These are phyloP conservation scores for Penicillium steckii DNA, from an alignment of 495 filamentous ascomycete species.

Conservation along the genomic window DNA sequence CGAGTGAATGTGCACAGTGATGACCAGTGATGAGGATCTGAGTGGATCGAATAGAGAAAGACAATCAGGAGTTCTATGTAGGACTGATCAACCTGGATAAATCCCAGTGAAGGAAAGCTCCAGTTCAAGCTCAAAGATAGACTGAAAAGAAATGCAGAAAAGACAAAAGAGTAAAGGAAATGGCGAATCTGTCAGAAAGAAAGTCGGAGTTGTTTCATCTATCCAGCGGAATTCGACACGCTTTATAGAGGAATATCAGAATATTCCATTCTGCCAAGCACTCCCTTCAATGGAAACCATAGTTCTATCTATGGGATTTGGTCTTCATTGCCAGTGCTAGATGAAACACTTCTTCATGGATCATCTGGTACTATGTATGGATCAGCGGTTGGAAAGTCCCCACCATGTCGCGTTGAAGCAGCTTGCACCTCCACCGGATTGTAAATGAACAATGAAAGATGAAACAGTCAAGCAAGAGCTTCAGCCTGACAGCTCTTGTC, in stretches of 20 bases:
- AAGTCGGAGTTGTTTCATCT: slow-evolving; percentile 11
- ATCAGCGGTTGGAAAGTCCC: slow-evolving; percentile 12
- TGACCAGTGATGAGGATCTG: neutral
- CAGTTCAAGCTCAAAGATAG: neutral
- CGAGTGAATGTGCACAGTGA: neutral
- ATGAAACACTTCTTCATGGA: slow-evolving; percentile 18
- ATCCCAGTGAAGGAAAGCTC: neutral
- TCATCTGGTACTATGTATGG: neutral
- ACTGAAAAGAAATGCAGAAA: neutral
- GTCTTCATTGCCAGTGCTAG: neutral
- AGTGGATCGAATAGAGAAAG: neutral
- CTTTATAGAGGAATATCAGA: slow-evolving; percentile 20
- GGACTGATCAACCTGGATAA: slow-evolving; percentile 8
- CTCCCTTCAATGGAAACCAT: slow-evolving; percentile 13
- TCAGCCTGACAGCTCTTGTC: neutral
- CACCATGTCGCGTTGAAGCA: slow-evolving; percentile 6
- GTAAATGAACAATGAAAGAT: neutral
- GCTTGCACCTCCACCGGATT: slow-evolving; percentile 11
- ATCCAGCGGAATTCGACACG: neutral
- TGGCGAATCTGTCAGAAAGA: slow-evolving; percentile 7
- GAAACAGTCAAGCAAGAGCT: slow-evolving; percentile 13
- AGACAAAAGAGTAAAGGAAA: slow-evolving; percentile 2
- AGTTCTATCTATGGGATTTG: slow-evolving; percentile 27
- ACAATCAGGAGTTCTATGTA: slow-evolving; percentile 3
- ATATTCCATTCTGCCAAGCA: too few species aligned